Evolutionary conservation across 2,329 filamentous ascomycete species (phyloP).

Genomic region (Coniochaeta sp.): DNA sequence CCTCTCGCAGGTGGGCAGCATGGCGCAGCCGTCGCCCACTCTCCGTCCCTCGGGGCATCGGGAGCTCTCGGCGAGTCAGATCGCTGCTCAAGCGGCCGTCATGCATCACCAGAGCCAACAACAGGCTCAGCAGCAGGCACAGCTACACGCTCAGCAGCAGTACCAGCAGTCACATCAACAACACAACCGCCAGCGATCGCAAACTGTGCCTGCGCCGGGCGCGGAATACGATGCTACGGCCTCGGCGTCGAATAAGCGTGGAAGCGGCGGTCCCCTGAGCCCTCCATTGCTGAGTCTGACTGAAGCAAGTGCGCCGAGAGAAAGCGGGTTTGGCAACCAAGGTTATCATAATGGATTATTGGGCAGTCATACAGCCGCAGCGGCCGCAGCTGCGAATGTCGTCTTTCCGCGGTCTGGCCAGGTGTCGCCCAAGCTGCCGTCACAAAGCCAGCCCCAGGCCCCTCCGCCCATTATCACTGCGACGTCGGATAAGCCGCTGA

Average conservation of each 20-base stretch:
- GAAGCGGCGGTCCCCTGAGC: constrained; percentile 43
- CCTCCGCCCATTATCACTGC: constrained; percentile 29
- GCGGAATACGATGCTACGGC: constrained; percentile 28
- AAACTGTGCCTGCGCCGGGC: constrained; percentile 58
- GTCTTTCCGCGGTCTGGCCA: constrained; percentile 62
- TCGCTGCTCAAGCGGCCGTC: constrained; percentile 71
- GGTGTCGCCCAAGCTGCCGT: constrained; percentile 36
- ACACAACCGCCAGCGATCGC: constrained; percentile 60
- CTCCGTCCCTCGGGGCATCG: constrained; percentile 20
- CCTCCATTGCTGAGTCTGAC: constrained; percentile 58
- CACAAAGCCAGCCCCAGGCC: constrained; percentile 24
- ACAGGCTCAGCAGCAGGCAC: constrained; percentile 31
- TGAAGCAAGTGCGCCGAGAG: constrained; percentile 55
- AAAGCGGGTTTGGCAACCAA: constrained; percentile 42
- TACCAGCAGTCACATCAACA: constrained; percentile 34
- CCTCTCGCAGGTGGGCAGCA: constrained; percentile 37
- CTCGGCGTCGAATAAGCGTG: constrained; percentile 25
- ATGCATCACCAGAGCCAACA: constrained; percentile 33
- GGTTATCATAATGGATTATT: constrained; percentile 54
- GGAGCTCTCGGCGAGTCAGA: constrained; percentile 60
- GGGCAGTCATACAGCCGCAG: constrained; percentile 54
- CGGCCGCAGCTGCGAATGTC: constrained; percentile 64
- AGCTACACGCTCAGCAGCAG: constrained; percentile 33
- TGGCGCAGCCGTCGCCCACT: constrained; percentile 34
- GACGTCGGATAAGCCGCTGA: constrained; percentile 48